phyloP scores from a whole-genome alignment of 2,329 filamentous ascomycete species.

The Dichotomopilus funicola region DNA sequence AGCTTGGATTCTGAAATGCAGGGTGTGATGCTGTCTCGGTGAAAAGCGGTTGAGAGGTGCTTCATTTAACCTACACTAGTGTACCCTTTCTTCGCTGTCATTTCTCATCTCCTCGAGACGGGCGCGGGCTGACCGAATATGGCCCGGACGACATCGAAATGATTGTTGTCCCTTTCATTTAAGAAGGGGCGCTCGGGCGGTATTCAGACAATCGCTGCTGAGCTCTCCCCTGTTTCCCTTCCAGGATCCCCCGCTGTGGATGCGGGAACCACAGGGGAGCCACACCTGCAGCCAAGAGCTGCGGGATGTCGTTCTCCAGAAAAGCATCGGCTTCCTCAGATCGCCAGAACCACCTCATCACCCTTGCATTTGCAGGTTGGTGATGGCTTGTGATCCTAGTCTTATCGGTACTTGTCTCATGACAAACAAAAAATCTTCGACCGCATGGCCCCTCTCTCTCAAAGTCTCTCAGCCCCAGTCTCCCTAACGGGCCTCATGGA shows the following conservation, averaged over 20 bases:
- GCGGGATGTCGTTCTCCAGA: not conserved
- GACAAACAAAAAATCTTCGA: too few relatives aligned
- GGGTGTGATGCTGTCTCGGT: not conserved
- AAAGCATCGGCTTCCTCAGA: not conserved
- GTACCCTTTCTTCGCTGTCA: too few relatives aligned
- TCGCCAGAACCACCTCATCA: slow-evolving; percentile 1
- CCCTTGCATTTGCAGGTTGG: not conserved
- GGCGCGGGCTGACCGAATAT: too few relatives aligned
- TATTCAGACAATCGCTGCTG: not conserved
- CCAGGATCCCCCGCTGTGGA: not conserved
- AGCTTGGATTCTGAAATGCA: too few relatives aligned
- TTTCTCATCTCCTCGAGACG: too few relatives aligned
- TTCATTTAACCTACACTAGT: too few relatives aligned
- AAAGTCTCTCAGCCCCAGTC: too few relatives aligned
- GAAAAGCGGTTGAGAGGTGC: too few relatives aligned
- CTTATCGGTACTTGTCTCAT: not conserved
- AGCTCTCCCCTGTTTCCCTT: not conserved
- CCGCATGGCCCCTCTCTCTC: too few relatives aligned
- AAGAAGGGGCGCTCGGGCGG: too few relatives aligned
- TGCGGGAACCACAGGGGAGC: not conserved
- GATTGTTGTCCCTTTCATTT: not conserved
- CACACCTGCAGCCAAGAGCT: slow-evolving; percentile 2
- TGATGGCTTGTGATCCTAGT: too few relatives aligned
- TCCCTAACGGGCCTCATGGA: too few relatives aligned
- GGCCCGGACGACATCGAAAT: not conserved